phyloP scores from a whole-genome alignment of 257 asterid species.

The Perilla frutescens region DNA sequence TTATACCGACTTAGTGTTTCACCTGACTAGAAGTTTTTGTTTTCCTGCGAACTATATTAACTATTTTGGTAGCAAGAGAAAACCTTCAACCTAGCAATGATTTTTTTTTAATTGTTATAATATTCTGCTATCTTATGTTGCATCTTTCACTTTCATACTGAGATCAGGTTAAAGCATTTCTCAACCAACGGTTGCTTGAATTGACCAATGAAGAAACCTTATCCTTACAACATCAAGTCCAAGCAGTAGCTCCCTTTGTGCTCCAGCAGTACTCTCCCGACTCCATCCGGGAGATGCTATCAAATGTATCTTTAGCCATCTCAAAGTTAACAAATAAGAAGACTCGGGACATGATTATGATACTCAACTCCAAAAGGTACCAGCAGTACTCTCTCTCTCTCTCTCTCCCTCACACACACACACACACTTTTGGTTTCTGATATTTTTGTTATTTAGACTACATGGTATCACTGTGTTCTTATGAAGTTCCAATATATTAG shows the following conservation, averaged over 20 bases:
- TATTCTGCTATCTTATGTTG: slow-evolving; percentile 30
- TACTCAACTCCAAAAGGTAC: slow-evolving; percentile 94
- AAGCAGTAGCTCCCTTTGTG: slow-evolving; percentile 86
- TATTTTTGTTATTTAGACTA: slow-evolving; percentile 15
- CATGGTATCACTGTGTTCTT: background rate
- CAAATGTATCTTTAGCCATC: slow-evolving; percentile 69
- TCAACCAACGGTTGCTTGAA: slow-evolving; percentile 82
- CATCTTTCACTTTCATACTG: slow-evolving; percentile 37
- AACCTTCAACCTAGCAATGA: background rate
- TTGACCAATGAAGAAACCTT: slow-evolving; percentile 81
- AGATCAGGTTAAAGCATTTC: slow-evolving; percentile 84
- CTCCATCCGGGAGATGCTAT: slow-evolving; percentile 66
- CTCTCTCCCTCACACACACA: background rate
- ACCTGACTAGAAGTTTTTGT: slow-evolving; percentile 4
- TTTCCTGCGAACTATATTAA: background rate
- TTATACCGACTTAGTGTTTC: slow-evolving; percentile 18
- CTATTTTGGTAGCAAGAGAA: slow-evolving; percentile 10
- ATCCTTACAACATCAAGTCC: slow-evolving; percentile 95
- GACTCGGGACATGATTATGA: slow-evolving; percentile 89
- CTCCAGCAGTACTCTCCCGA: slow-evolving; percentile 88
- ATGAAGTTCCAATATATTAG: no score
- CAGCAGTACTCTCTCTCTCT: background rate
- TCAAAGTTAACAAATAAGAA: slow-evolving; percentile 86
- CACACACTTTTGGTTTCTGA: background rate
- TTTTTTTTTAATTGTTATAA: background rate